These are phyloP conservation scores for Lentinula novae-zelandiae DNA, from an alignment of 1,284 basidiomycete genomes.

Conservation along the genomic window DNA sequence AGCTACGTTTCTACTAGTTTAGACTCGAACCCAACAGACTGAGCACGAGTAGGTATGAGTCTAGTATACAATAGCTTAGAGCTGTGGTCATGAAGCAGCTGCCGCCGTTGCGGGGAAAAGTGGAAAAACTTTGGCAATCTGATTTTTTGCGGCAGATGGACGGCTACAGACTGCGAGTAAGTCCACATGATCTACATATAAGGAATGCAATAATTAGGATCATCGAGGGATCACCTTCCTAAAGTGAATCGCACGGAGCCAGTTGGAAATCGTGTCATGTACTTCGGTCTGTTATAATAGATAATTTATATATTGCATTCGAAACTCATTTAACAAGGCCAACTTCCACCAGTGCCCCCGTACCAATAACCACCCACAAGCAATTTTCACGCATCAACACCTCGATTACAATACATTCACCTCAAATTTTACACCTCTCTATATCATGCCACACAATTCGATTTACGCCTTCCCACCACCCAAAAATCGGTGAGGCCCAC, in stretches of 20 bases:
- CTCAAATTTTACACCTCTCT: neutral
- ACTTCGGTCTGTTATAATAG: slow-evolving; percentile 6
- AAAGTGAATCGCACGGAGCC: neutral
- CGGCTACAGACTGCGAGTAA: no score
- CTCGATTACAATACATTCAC: slow-evolving; percentile 2
- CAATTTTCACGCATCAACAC: neutral
- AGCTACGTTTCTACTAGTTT: no score
- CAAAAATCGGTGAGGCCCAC: neutral
- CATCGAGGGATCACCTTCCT: neutral
- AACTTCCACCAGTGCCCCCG: neutral
- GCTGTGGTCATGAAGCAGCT: no score
- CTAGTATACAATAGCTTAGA: no score
- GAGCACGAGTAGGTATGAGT: no score
- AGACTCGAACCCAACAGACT: no score
- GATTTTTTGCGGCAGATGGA: no score
- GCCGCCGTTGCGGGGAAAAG: no score
- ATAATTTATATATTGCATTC: slow-evolving; percentile 14
- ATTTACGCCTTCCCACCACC: neutral
- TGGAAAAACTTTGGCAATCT: no score
- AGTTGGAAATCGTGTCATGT: neutral
- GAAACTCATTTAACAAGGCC: slow-evolving; percentile 11
- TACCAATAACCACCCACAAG: neutral
- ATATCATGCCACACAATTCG: slow-evolving; percentile 2
- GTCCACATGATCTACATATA: neutral
- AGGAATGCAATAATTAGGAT: neutral